These are phyloP conservation scores for Mallotus japonicus DNA, from an alignment of 441 rosid species.

Conservation along the genomic window DNA sequence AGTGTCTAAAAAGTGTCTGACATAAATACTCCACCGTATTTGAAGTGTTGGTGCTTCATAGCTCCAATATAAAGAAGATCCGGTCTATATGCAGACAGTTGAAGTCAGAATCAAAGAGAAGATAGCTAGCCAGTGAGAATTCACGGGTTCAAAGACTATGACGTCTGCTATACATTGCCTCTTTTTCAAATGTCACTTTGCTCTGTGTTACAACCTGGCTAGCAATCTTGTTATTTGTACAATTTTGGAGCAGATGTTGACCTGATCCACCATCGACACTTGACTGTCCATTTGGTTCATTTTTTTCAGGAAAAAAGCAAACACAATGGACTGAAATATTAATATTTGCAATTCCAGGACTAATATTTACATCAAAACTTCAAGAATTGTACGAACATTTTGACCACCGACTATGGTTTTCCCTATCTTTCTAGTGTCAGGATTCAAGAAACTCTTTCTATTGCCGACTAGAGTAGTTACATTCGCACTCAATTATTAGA, in stretches of 20 bases:
- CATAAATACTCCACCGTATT: no score
- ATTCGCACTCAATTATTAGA: conserved; percentile 3
- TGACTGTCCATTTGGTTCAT: background rate
- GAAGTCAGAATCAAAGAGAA: background rate
- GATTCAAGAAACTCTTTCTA: background rate
- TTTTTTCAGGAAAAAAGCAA: background rate
- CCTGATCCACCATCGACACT: background rate
- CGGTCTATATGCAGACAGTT: background rate
- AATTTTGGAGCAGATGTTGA: background rate
- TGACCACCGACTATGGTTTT: conserved; percentile 12
- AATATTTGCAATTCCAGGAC: background rate
- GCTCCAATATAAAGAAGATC: background rate
- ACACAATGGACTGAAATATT: background rate
- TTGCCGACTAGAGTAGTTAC: conserved; percentile 27
- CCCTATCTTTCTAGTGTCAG: background rate
- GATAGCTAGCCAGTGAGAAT: no score
- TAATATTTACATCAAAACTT: background rate
- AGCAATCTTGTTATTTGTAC: background rate
- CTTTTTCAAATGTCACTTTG: background rate
- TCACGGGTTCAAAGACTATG: background rate
- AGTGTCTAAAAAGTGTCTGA: no score
- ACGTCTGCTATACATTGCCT: background rate
- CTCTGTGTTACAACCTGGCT: background rate
- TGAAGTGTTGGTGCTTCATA: no score
- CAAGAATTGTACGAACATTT: background rate